Base-by-base conservation (phyloP, 768 basidiomycete genomes). In the Pisolithus sp. region DNA sequence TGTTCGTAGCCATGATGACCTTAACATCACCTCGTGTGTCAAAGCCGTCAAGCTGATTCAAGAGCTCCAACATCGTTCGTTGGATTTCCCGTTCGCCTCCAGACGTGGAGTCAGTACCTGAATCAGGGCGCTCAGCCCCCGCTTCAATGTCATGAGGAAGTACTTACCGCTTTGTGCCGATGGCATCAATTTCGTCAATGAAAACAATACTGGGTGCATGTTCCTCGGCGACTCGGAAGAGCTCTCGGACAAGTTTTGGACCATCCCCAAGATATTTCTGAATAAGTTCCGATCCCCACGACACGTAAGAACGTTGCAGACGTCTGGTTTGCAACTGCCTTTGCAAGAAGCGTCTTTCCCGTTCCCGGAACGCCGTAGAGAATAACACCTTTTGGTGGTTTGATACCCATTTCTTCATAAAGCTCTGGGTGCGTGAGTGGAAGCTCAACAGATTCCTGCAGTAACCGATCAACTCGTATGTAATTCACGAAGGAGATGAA, bases 391-490 rank as follows among this genome's bases (percentile, higher is more conserved):
- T 98, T 98, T 20, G 96, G 96, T n/a, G 95, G 96, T 62, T 89
- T 89, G 71, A 99, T 98, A 51, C 96, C 96, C 96, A 99, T 98
- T 75, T 98, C 95, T 71, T 98, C 95, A 71, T 98, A 99, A 37
- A 98, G 73, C 65, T 99, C 96, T 3, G 96, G 96, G 66, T 98
- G 96, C 8, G 95, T 98, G 21, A 99, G 75, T 0, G 96, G 96
- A 30, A 98, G 79, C 70, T 98, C 96, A 43, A 98, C 95, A 13
- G 96, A 91, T 86, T 99, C 96, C 89, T 93, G 55, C 21, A 34
- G 17, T 41, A 31, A 49, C 41, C 24, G 1, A 20, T 42, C n/a
- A 37, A 24, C 17, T 10, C 4, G 30, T 20, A 9, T 52, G 20
- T 36, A 28, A 9, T 28, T 18, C 5, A 51, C 44, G 20, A 9